Base-by-base conservation (phyloP, 352 stramenopile species). In the Phytophthora sp. region DNA sequence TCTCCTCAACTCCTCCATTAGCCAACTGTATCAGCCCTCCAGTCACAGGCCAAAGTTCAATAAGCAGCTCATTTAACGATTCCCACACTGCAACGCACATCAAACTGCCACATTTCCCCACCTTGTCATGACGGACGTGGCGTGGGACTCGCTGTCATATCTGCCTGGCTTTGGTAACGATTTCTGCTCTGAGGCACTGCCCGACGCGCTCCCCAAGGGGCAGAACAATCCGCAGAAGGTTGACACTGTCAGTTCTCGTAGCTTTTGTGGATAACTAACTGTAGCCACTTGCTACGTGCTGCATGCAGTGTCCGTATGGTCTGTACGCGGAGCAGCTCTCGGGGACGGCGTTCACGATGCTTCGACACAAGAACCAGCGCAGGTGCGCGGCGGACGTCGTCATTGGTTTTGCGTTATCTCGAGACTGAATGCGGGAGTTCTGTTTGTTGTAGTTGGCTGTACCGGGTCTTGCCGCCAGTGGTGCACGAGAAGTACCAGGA, bases 291-390 rank as follows among this genome's bases (percentile, higher is more conserved):
- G n/a, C n/a, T n/a, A n/a, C n/a, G 12, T 23, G 8, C 20, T 24
- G 33, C 6, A 24, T 39, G 18, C n/a, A 86, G 64, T 98, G 95
- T 38, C 82, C 96, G 1, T 97, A 97, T 57, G 89, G 91, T 7
- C 77, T 98, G 33, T 97, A 97, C 60, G 86, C 96, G 4, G 97
- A 99, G 79, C 96, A 99, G 73, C 69, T 99, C 29, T 98, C 93
- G 18, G 97, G 97, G 41, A 98, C 96, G 49, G 95, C 96, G 26
- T 99, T 99, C 82, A 99, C 97, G 23, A 65, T 96, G 55, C 95
- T 96, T 44, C 87, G 96, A 21, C 76, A 88, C 65, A 88, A 77
- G 52, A 96, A 96, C 75, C 82, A 96, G 59, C 86, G 84, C 77
- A 84, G 63, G 73, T 79, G 24, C 89, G n/a, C n/a, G n/a, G n/a